Conservation (phyloP, 306 rosid species). For the Aeschynomene evenia region DNA sequence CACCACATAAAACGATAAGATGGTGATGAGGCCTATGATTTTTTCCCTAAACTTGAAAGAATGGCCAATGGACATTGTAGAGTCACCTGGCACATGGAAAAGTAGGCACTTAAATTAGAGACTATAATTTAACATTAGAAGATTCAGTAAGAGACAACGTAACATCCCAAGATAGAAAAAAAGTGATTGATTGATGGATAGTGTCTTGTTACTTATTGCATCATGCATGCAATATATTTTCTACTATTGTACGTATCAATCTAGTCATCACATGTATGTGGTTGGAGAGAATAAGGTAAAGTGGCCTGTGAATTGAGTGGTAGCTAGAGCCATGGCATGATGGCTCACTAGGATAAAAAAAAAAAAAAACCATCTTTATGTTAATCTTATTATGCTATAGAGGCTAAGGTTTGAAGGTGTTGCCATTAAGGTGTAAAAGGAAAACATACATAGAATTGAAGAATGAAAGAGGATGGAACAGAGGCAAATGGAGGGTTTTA, state of each 20-base stretch:
- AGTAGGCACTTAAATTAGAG: not conserved
- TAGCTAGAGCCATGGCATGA: not conserved
- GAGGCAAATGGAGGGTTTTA: not conserved
- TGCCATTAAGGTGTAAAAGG: not conserved
- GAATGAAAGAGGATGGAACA: conserved; percentile 22
- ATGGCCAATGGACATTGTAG: not conserved
- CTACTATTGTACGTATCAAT: not conserved
- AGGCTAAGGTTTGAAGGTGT: conserved; percentile 9
- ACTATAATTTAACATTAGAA: conserved; percentile 16
- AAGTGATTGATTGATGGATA: conserved; percentile 43
- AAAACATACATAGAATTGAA: not conserved
- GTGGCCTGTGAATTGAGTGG: conserved; percentile 28
- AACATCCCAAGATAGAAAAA: conserved; percentile 4
- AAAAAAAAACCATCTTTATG: no score
- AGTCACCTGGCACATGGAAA: not conserved
- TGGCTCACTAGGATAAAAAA: conserved; percentile 16
- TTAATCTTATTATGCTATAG: not conserved
- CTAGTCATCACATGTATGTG: conserved; percentile 18
- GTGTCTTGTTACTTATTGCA: conserved; percentile 23
- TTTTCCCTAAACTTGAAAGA: not conserved
- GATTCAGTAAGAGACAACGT: conserved; percentile 32
- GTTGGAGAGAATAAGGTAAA: conserved; percentile 23
- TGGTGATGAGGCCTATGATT: not conserved
- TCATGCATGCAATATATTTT: conserved; percentile 21
- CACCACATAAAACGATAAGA: conserved; percentile 8